Percentiles rank a stretch among this genome's conserved stretches.
phyloP scores from a whole-genome alignment of 306 rosid genomes.

The Malus orientalis region DNA sequence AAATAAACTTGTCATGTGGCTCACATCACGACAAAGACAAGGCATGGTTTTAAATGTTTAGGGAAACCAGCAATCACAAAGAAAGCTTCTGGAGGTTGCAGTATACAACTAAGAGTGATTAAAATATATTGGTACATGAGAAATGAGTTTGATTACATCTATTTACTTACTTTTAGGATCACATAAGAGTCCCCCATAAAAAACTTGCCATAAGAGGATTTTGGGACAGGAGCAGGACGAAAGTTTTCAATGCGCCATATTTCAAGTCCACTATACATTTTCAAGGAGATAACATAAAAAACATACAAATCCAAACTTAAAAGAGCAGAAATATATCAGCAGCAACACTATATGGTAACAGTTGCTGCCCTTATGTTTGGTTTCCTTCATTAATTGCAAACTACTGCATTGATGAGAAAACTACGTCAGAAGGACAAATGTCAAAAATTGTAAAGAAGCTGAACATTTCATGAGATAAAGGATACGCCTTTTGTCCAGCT shows the following conservation, averaged over 20 bases:
- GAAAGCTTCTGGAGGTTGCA: not conserved
- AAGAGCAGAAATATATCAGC: not conserved
- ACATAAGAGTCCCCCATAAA: slow-evolving; percentile 85
- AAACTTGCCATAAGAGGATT: slow-evolving; percentile 70
- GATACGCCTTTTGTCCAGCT: slow-evolving; percentile 99
- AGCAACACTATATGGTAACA: not conserved
- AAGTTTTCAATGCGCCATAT: slow-evolving; percentile 95
- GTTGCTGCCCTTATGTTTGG: not conserved
- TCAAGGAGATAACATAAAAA: slow-evolving; percentile 40
- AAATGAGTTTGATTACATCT: not conserved
- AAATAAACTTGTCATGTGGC: not conserved
- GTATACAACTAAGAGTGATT: not conserved
- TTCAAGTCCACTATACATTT: slow-evolving; percentile 73
- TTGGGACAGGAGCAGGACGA: slow-evolving; percentile 57
- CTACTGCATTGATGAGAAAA: not conserved
- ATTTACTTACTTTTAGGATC: slow-evolving; percentile 64
- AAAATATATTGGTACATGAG: not conserved
- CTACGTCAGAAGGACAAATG: not conserved
- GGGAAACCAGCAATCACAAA: not conserved
- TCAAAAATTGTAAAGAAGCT: slow-evolving; percentile 9
- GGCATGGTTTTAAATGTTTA: not conserved
- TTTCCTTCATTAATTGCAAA: not conserved
- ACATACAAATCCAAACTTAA: slow-evolving; percentile 8
- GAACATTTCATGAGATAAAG: slow-evolving; percentile 35
- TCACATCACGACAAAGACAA: not conserved